Percentiles rank a stretch among this genome's conserved stretches.
Conservation (phyloP, 2,329 filamentous ascomycete genomes). For the Neopestalotiopsis sp. region DNA sequence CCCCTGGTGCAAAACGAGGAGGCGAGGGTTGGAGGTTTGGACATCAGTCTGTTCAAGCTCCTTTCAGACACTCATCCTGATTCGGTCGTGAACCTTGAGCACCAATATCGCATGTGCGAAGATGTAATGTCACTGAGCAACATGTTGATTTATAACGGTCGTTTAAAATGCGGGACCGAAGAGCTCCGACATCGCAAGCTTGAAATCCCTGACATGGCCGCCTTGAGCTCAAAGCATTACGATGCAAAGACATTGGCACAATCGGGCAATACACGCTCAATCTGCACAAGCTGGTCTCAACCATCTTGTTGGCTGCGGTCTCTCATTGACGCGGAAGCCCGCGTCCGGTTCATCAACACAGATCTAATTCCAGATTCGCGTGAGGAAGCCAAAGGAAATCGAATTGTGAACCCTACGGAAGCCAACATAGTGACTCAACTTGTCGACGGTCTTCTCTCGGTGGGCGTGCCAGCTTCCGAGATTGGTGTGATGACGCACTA, state of each 20-base stretch:
- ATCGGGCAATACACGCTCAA: slow-evolving; percentile 47
- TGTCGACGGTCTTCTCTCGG: slow-evolving; percentile 76
- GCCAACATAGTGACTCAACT: slow-evolving; percentile 79
- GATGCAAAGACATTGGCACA: slow-evolving; percentile 52
- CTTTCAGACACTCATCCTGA: slow-evolving; percentile 87
- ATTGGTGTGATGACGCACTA: slow-evolving; percentile 98
- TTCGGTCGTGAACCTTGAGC: slow-evolving; percentile 89
- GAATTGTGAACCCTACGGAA: slow-evolving; percentile 89
- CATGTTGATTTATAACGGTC: slow-evolving; percentile 88
- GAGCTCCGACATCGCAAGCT: slow-evolving; percentile 74
- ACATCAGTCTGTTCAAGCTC: slow-evolving; percentile 92
- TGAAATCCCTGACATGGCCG: slow-evolving; percentile 68
- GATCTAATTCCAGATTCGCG: slow-evolving; percentile 72
- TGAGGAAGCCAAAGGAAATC: slow-evolving; percentile 80
- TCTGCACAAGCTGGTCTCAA: slow-evolving; percentile 60
- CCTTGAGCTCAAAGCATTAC: slow-evolving; percentile 65
- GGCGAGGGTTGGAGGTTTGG: slow-evolving; percentile 83
- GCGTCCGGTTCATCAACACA: slow-evolving; percentile 89
- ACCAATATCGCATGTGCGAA: slow-evolving; percentile 98
- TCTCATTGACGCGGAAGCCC: slow-evolving; percentile 71
- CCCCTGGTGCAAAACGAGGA: slow-evolving; percentile 93
- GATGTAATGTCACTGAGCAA: slow-evolving; percentile 97
- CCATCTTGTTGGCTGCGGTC: slow-evolving; percentile 77
- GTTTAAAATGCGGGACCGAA: slow-evolving; percentile 85
- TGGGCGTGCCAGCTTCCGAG: slow-evolving; percentile 75